Evolutionary conservation across 345 rosid species (phyloP).

Genomic region (Gossypium turneri): DNA sequence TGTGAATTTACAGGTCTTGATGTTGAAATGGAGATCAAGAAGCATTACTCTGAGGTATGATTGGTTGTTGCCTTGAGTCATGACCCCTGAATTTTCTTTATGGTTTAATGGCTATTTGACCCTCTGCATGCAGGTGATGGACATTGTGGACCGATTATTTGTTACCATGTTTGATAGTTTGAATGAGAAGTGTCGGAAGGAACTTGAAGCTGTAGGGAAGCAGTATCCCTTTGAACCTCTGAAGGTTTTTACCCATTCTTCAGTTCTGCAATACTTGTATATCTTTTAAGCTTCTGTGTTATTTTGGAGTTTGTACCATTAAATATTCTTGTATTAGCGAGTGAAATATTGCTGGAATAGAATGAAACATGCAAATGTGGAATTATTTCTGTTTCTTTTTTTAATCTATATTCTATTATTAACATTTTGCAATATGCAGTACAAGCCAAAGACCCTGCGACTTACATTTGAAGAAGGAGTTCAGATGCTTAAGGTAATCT

Average conservation of each 20-base stretch:
- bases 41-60: conserved; percentile 70
- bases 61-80: conserved; percentile 8
- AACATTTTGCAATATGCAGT: conserved; percentile 41
- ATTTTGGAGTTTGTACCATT: not conserved
- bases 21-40: conserved; percentile 78
- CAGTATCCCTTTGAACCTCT: conserved; percentile 81
- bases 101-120: conserved; percentile 12
- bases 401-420: not conserved
- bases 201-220: conserved; percentile 65
- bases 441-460: conserved; percentile 56
- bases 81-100: not conserved
- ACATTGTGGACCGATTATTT: conserved; percentile 63
- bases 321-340: not conserved
- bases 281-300: not conserved
- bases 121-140: conserved; percentile 60
- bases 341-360: not conserved
- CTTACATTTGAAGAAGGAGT: conserved; percentile 82
- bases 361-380: not conserved
- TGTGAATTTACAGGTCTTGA: conserved; percentile 92
- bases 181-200: conserved; percentile 59
- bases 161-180: conserved; percentile 62
- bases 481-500: conserved; percentile 79
- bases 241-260: conserved; percentile 45
- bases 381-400: not conserved
- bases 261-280: not conserved